Percentiles rank a stretch among this genome's conserved stretches.
phyloP scores from a whole-genome alignment of 306 rosid genomes.

The Cicer arietinum region DNA sequence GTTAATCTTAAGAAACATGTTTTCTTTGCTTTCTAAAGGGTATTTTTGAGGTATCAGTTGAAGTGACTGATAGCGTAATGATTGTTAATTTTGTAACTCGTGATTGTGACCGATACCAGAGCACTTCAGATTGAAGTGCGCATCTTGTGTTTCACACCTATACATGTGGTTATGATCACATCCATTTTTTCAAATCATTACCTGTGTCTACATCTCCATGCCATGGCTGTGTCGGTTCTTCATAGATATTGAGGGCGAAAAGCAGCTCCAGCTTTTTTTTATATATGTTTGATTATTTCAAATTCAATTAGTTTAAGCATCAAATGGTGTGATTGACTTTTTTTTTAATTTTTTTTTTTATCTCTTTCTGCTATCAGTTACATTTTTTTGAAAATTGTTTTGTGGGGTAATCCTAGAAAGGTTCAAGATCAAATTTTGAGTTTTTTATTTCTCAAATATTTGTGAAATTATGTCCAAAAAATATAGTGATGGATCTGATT shows the following conservation, averaged over 20 bases:
- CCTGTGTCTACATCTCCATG: too few relatives aligned
- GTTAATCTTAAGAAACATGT: not conserved
- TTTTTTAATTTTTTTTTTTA: too few relatives aligned
- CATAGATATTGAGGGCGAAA: not conserved
- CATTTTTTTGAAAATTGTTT: not conserved
- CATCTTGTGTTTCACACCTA: too few relatives aligned
- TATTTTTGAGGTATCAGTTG: not conserved
- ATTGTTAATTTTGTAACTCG: slow-evolving; percentile 30
- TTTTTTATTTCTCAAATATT: not conserved
- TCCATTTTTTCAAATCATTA: too few relatives aligned
- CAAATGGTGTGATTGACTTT: slow-evolving; percentile 13
- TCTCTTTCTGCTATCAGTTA: not conserved
- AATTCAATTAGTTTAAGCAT: not conserved
- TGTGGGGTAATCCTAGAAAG: slow-evolving; percentile 1
- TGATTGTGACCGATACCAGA: too few relatives aligned
- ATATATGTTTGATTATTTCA: not conserved
- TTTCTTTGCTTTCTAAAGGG: slow-evolving; percentile 20
- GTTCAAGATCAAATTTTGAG: slow-evolving; percentile 6
- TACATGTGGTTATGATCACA: too few relatives aligned
- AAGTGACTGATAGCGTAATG: slow-evolving; percentile 12
- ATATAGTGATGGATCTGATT: slow-evolving; percentile 11
- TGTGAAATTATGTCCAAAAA: slow-evolving; percentile 2
- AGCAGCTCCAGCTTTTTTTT: not conserved
- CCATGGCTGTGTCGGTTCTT: too few relatives aligned
- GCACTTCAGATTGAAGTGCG: too few relatives aligned